Evolutionary conservation across 2,329 filamentous ascomycete species (phyloP), one percentile per base, ranked within the genome.

Genomic region (Colletotrichum sp.): DNA sequence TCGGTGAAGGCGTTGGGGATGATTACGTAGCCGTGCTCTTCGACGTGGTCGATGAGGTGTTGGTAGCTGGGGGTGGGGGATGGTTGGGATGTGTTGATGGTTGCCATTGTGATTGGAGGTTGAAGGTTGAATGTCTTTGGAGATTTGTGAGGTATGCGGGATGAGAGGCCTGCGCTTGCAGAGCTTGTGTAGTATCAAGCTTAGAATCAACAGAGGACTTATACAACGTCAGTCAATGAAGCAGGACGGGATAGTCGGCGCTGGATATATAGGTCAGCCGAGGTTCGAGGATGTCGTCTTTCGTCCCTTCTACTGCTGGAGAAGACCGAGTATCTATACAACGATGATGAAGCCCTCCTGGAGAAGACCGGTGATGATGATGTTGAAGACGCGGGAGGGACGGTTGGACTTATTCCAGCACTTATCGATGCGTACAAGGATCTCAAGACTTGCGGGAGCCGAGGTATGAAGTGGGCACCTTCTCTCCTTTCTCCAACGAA

Each of bases 21-120:
- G 28, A 85, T 79, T 7, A 84, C 83, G 72, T 84, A 86, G 64
- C 84, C 84, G 74, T 85, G 72, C 10, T 72, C 26, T 2, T 76
- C 68, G 14, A 77, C 71, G 18, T 81, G 77, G 57, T 78, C 57
- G 66, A 81, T 76, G 26, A 79, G 74, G 43, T 30, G 34, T 48
- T 52, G 57, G 10, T 65, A 34, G 39, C 26, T 34, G 18, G 32
- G 8, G 28, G 8, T 9, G 28, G 28, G 28, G 28, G 28, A 30
- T 9, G 28, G 12, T 24, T 26, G 32, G 18, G 30, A 14, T 8
- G 60, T n/a, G 60, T 9, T 24, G 18, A 6, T 12, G 21, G 30
- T 6, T 21, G 6, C 5, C 60, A 64, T 64, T 24, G 1, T 39
- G 21, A 14, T 4, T 24, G 60, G 18, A 36, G 30, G 28, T 30